Evolutionary conservation across 139 green algal species (phyloP).

Genomic region (Volvox reticuliferus): DNA sequence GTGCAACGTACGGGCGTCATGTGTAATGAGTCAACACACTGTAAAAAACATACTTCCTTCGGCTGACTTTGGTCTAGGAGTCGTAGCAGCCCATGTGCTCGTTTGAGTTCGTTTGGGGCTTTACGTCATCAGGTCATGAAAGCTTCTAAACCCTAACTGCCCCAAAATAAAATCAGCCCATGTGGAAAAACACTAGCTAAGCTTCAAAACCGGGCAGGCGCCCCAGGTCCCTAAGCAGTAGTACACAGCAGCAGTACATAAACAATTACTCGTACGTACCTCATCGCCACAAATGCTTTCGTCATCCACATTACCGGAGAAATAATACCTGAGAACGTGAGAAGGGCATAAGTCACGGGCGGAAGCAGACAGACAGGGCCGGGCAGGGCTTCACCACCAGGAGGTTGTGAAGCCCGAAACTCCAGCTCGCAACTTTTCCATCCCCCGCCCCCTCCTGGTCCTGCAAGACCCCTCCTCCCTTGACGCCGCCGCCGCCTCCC

Average conservation of each 20-base stretch:
- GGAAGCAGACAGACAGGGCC: background rate
- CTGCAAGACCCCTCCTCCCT: background rate
- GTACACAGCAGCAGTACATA: too few relatives aligned
- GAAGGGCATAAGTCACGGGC: background rate
- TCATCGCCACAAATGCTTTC: constrained; percentile 33
- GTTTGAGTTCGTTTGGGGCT: too few relatives aligned
- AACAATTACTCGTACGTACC: background rate
- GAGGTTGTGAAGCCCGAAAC: background rate
- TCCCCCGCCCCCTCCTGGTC: background rate
- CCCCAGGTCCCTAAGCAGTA: background rate
- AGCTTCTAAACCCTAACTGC: too few relatives aligned
- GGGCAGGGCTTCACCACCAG: background rate
- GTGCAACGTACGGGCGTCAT: background rate
- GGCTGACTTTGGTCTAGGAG: too few relatives aligned
- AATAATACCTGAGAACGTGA: constrained; percentile 6
- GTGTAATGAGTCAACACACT: too few relatives aligned
- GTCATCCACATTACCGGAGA: constrained; percentile 22
- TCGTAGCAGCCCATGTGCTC: too few relatives aligned
- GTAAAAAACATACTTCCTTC: too few relatives aligned
- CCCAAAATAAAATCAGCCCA: too few relatives aligned
- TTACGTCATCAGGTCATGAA: too few relatives aligned
- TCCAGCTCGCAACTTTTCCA: background rate
- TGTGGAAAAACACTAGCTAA: too few relatives aligned
- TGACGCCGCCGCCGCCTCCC: too few relatives aligned
- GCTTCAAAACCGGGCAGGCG: too few relatives aligned